A percentile compares a stretch with the other conserved stretches of the same genome.
phyloP scores from a whole-genome alignment of 441 rosid species.

The Metrosideros polymorpha region DNA sequence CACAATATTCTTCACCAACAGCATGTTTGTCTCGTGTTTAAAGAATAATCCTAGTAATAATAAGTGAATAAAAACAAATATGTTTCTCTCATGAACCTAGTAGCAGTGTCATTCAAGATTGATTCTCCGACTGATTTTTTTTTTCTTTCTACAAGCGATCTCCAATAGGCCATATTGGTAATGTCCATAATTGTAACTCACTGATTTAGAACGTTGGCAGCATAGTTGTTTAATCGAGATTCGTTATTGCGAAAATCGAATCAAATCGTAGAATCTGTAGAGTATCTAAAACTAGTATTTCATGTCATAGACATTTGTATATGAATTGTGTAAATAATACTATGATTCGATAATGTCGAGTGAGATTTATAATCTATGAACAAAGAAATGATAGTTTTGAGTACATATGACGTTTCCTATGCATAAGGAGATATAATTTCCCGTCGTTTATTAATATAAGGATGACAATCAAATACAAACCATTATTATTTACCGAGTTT shows the following conservation, averaged over 20 bases:
- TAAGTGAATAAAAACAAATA: background rate
- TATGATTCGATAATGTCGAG: background rate
- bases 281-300: background rate
- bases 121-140: background rate
- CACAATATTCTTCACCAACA: background rate
- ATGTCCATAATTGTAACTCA: background rate
- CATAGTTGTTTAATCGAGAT: background rate
- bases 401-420: background rate
- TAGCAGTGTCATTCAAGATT: background rate
- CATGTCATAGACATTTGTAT: background rate
- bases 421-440: background rate
- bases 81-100: background rate
- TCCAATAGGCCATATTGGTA: background rate
- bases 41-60: background rate
- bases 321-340: background rate
- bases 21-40: background rate
- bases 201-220: background rate
- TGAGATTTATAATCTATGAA: background rate
- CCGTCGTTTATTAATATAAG: background rate
- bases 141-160: background rate
- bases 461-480: background rate
- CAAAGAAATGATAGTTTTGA: background rate
- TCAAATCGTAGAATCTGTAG: background rate
- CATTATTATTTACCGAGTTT: background rate
- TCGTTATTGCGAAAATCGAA: background rate